Conservation (phyloP, 306 rosid genomes). For the Quercus parvula region DNA sequence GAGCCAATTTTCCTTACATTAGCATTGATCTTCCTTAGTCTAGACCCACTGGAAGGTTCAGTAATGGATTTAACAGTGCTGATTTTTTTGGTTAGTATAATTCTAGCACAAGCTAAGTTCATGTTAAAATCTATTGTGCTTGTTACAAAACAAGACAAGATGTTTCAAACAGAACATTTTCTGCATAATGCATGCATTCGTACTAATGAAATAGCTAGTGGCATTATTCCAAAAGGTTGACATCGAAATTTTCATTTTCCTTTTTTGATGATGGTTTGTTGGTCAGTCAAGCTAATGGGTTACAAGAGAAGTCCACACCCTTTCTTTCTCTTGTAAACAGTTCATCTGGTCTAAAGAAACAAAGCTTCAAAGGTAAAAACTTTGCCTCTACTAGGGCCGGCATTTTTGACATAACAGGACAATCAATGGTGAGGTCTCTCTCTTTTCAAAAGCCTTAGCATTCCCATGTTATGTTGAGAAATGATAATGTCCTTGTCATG, state of each 20-base stretch:
- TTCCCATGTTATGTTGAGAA: no score
- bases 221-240: background rate
- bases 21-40: slow-evolving; percentile 26
- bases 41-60: slow-evolving; percentile 32
- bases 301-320: slow-evolving; percentile 22
- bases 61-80: slow-evolving; percentile 31
- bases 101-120: background rate
- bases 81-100: slow-evolving; percentile 27
- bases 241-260: background rate
- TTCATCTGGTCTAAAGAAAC: background rate
- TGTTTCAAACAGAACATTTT: no score
- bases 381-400: slow-evolving; percentile 37
- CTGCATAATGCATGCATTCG: background rate
- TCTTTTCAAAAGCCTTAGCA: background rate
- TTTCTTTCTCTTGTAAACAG: slow-evolving; percentile 13
- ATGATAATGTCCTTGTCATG: no score
- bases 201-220: background rate
- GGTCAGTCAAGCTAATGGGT: slow-evolving; percentile 18
- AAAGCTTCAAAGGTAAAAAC: slow-evolving; percentile 16
- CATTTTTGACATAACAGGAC: slow-evolving; percentile 24
- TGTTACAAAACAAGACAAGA: no score
- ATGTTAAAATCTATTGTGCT: background rate
- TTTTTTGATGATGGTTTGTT: background rate
- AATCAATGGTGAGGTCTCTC: background rate
- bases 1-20: slow-evolving; percentile 28